Evolutionary conservation across 1,284 basidiomycete genomes (phyloP).

Genomic region (Neolentinus lepideus): DNA sequence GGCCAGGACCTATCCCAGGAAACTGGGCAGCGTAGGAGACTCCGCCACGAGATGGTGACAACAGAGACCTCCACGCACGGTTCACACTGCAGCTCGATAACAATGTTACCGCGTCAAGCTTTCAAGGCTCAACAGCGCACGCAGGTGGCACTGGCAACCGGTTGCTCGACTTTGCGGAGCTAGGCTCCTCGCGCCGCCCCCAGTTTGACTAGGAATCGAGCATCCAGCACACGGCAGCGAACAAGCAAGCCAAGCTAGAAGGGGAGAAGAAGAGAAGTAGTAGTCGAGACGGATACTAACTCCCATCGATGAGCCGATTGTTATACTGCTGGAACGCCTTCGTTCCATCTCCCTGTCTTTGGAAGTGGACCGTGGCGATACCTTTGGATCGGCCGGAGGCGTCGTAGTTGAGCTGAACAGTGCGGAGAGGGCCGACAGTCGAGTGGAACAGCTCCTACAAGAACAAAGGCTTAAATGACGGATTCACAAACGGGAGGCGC

Average conservation of each 20-base stretch:
- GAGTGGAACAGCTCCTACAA: constrained; percentile 85
- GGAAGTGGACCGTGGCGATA: constrained; percentile 83
- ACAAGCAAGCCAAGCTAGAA: constrained; percentile 13
- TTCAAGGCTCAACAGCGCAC: neutral
- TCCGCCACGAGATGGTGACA: neutral
- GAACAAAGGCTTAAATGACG: neutral
- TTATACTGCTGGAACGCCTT: constrained; percentile 95
- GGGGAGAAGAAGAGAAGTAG: constrained; percentile 20
- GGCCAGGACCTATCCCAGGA: neutral
- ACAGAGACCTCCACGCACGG: neutral
- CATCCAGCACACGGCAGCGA: neutral
- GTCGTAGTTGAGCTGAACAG: constrained; percentile 85
- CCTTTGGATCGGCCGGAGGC: constrained; percentile 85
- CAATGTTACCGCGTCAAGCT: neutral
- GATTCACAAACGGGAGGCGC: no score
- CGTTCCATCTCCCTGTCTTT: constrained; percentile 81
- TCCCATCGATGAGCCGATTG: constrained; percentile 99
- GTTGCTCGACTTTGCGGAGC: neutral
- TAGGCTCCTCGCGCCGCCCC: neutral
- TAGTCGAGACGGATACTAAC: constrained; percentile 80
- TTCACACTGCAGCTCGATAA: neutral
- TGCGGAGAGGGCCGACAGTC: constrained; percentile 84
- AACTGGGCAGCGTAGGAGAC: neutral
- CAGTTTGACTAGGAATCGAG: no score
- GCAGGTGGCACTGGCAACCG: neutral